Base-by-base conservation (phyloP, 2,329 filamentous ascomycete genomes). In the Venturia aucupariae region DNA sequence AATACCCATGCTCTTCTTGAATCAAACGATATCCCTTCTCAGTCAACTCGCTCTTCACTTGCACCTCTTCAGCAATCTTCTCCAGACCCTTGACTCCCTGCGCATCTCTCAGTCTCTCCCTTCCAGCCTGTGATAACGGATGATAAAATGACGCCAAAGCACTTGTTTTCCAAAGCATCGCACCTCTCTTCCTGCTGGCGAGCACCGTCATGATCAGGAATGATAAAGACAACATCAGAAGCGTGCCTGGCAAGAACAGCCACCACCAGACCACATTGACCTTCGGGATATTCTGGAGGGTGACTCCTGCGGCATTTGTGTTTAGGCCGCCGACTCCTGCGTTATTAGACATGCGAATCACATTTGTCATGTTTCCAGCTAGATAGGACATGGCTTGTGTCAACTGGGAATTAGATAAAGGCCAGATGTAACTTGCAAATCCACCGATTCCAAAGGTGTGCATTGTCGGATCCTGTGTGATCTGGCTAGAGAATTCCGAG, bases 361-460 rank as follows among this genome's bases (percentile, higher is more conserved):
- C 54, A n/a, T 59, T 35, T 32, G 54, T 59, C 54, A 59, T 59
- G 24, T 59, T 35, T n/a, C 54, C 54, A 19, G 54, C 54, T n/a
- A 59, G 54, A 11, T 32, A 59, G 24, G 15, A 32, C 54, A 59
- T 59, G 22, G 54, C 54, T 32, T 32, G 30, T 10, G 30, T 59
- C 30, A 59, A 27, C 54, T 59, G 24, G 22, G 54, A 24, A 3
- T 24, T 35, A 10, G 54, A 59, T 27, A 59, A 32, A 8, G 54
- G 54, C 27, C 54, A 59, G 3, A 59, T 59, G 13, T 59, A 59
- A 22, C 15, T 35, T n/a, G 35, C 17, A 22, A 59, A 59, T 22
- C 54, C 54, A 19, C 15, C n/a, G 6, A 17, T 17, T n/a, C 51
- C 51, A 19, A 15, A 30, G 13, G 17, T 55, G 32, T 55, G 51